Conservation (phyloP, 495 filamentous ascomycete genomes). For the Talaromyces trachyspermus region DNA sequence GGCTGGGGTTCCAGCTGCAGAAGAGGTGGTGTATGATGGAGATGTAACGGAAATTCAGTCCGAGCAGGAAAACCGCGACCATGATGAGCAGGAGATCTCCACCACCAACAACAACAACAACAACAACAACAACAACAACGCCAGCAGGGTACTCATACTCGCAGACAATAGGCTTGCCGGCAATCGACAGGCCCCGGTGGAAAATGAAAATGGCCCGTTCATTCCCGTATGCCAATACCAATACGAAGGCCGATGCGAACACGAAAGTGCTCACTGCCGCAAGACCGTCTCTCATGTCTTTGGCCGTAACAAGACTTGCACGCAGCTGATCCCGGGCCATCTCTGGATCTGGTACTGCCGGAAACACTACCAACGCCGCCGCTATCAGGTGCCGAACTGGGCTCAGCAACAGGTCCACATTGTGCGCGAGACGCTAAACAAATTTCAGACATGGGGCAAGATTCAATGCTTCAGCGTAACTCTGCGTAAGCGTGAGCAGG, state of each 20-base stretch:
- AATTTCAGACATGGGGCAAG: conserved; percentile 53
- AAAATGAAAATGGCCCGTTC: not conserved
- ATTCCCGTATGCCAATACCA: conserved; percentile 7
- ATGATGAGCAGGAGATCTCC: not conserved
- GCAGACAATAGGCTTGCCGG: too few relatives aligned
- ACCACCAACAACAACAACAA: not conserved
- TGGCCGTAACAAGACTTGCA: conserved; percentile 78
- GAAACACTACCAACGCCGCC: conserved; percentile 75
- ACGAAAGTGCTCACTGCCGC: conserved; percentile 23
- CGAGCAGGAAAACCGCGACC: not conserved
- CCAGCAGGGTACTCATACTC: too few relatives aligned
- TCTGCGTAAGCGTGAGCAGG: conserved; percentile 17
- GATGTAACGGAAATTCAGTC: not conserved
- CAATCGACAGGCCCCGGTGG: not conserved
- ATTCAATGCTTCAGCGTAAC: conserved; percentile 28
- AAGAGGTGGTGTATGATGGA: not conserved
- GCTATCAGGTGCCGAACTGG: conserved; percentile 57
- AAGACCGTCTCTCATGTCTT: conserved; percentile 82
- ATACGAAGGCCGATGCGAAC: not conserved
- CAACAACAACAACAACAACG: too few relatives aligned
- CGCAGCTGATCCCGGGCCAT: conserved; percentile 53
- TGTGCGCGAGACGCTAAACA: conserved; percentile 48
- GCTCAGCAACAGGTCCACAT: conserved; percentile 52
- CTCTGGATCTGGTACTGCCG: conserved; percentile 71
- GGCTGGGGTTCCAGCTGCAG: too few relatives aligned